Evolutionary conservation across 768 basidiomycete genomes (phyloP).

Genomic region (Suillus sp.): DNA sequence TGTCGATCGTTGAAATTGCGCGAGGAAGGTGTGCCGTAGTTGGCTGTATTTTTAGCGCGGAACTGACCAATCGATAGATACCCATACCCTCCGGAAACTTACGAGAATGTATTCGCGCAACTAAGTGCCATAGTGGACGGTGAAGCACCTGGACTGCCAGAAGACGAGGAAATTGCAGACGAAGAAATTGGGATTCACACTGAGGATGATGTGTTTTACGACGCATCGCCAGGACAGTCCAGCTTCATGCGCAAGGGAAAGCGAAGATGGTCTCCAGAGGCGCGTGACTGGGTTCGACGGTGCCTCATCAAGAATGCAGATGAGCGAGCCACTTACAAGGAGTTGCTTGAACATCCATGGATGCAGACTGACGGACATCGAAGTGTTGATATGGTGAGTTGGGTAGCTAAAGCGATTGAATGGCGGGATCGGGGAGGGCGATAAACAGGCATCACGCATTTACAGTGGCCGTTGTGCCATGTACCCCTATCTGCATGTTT

Average conservation of each 20-base stretch:
- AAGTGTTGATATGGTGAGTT: slow-evolving; percentile 81
- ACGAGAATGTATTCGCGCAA: slow-evolving; percentile 96
- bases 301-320: slow-evolving; percentile 85
- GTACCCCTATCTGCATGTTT: slow-evolving; percentile 6
- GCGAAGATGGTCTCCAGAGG: slow-evolving; percentile 42
- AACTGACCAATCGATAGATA: slow-evolving; percentile 45
- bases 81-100: slow-evolving; percentile 97
- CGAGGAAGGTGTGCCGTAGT: slow-evolving; percentile 53
- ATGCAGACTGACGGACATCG: slow-evolving; percentile 58
- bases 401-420: slow-evolving; percentile 64
- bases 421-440: slow-evolving; percentile 34
- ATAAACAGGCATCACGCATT: slow-evolving; percentile 1
- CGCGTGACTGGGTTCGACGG: slow-evolving; percentile 78
- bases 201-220: slow-evolving; percentile 12
- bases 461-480: not conserved
- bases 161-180: slow-evolving; percentile 38
- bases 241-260: slow-evolving; percentile 16
- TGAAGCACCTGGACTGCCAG: slow-evolving; percentile 85
- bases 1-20: slow-evolving; percentile 92
- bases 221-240: slow-evolving; percentile 18
- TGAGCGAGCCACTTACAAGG: slow-evolving; percentile 77
- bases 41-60: not conserved
- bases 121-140: slow-evolving; percentile 96
- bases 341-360: slow-evolving; percentile 86
- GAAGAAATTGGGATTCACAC: slow-evolving; percentile 13